Percentiles rank a stretch among this genome's conserved stretches.
phyloP scores from a whole-genome alignment of 1,284 basidiomycete genomes.

The Papiliotrema flavescens region DNA sequence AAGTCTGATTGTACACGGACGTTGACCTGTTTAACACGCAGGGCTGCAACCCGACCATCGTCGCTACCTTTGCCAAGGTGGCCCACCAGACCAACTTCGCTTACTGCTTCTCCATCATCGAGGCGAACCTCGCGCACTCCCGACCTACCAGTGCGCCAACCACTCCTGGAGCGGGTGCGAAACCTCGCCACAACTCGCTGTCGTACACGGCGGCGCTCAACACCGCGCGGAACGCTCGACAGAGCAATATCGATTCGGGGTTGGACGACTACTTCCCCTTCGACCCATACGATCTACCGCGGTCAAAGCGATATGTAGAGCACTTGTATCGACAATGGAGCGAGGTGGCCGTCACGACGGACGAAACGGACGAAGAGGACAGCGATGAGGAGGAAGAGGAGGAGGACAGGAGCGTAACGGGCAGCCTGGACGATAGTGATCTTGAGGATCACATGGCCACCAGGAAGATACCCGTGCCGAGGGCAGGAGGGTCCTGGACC shows the following conservation, averaged over 20 bases:
- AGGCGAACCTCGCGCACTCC: conserved; percentile 61
- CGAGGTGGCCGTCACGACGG: conserved; percentile 50
- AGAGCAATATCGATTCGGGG: conserved; percentile 59
- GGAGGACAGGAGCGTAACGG: not conserved
- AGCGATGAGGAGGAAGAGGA: conserved; percentile 52
- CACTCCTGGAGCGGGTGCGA: conserved; percentile 5
- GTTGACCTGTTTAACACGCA: conserved; percentile 32
- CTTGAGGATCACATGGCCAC: not conserved
- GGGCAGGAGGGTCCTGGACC: conserved; percentile 7
- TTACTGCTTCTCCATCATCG: conserved; percentile 92
- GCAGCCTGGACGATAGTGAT: not conserved
- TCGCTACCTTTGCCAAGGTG: conserved; percentile 89
- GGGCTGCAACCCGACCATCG: conserved; percentile 87
- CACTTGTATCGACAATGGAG: conserved; percentile 56
- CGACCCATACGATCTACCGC: conserved; percentile 88
- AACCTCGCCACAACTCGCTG: conserved; percentile 1
- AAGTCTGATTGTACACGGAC: conserved; percentile 16
- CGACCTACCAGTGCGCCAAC: conserved; percentile 16
- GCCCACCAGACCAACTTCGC: conserved; percentile 87
- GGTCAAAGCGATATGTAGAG: conserved; percentile 52
- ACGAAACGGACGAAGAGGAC: conserved; percentile 41
- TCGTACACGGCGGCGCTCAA: conserved; percentile 18
- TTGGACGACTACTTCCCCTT: conserved; percentile 97
- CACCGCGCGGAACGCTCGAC: conserved; percentile 37
- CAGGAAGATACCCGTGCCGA: not conserved